Evolutionary conservation across 2,329 filamentous ascomycete species (phyloP).

Genomic region (Pleurostoma richardsiae): DNA sequence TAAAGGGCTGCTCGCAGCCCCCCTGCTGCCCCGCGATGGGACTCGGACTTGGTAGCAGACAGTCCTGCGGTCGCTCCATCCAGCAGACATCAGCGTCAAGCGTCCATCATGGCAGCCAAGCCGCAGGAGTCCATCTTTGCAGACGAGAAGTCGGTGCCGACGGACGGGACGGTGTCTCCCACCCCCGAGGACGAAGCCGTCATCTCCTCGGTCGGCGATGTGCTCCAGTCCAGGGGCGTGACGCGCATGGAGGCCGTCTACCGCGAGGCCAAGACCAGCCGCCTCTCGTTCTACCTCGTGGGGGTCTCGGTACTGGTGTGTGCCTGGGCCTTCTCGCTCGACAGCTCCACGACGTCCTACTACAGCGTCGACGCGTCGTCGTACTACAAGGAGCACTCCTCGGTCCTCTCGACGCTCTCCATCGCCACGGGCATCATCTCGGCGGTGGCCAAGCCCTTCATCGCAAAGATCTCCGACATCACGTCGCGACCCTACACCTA

Average conservation of each 20-base stretch:
- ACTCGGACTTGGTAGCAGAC: no score
- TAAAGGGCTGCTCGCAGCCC: no score
- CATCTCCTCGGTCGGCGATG: slow-evolving; percentile 8
- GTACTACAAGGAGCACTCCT: slow-evolving; percentile 24
- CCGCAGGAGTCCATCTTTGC: neutral
- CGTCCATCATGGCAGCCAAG: no score
- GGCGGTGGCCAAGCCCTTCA: slow-evolving; percentile 31
- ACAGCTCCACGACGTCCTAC: slow-evolving; percentile 26
- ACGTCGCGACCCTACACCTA: slow-evolving; percentile 32
- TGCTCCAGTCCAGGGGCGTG: slow-evolving; percentile 17
- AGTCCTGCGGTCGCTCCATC: no score
- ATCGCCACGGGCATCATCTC: slow-evolving; percentile 28
- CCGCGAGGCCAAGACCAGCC: slow-evolving; percentile 16
- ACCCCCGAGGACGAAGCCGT: neutral
- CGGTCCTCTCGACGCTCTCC: slow-evolving; percentile 22
- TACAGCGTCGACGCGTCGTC: slow-evolving; percentile 27
- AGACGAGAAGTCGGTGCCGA: neutral
- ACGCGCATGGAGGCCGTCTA: slow-evolving; percentile 23
- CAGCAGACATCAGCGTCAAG: no score
- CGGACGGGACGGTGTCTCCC: neutral
- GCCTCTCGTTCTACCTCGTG: slow-evolving; percentile 15
- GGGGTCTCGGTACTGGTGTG: slow-evolving; percentile 21
- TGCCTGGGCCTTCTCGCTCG: slow-evolving; percentile 28
- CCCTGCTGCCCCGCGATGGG: no score
- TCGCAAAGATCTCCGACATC: slow-evolving; percentile 30